phyloP scores from a whole-genome alignment of 805 yeast genomes.

The Debaryomyces maramus region DNA sequence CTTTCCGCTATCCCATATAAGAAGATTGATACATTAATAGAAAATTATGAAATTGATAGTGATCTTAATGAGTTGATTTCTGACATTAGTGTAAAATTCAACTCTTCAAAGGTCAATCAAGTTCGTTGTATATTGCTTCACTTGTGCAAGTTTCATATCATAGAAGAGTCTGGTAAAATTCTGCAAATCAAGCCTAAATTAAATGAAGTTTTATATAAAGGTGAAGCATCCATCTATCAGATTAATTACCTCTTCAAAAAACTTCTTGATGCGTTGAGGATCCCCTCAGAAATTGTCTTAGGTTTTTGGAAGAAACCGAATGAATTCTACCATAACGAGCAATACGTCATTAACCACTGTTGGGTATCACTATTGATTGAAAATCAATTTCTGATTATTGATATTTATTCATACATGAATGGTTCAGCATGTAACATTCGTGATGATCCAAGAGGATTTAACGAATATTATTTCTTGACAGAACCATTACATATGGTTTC shows the following conservation, averaged over 20 bases:
- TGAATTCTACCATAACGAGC: constrained; percentile 50
- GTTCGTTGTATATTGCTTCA: constrained; percentile 63
- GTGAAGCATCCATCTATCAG: constrained; percentile 66
- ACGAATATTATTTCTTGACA: constrained; percentile 72
- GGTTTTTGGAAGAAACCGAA: constrained; percentile 86
- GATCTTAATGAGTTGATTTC: constrained; percentile 44
- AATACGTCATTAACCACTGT: constrained; percentile 69
- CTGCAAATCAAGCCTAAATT: constrained; percentile 42
- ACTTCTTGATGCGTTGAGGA: constrained; percentile 66
- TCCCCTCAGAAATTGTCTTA: constrained; percentile 72
- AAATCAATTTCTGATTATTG: constrained; percentile 78
- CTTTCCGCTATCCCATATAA: constrained; percentile 17
- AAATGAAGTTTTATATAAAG: constrained; percentile 42
- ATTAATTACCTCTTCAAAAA: constrained; percentile 74
- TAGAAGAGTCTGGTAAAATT: constrained; percentile 38
- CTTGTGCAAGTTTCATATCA: constrained; percentile 61
- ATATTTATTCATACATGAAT: constrained; percentile 45
- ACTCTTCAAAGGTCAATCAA: constrained; percentile 45
- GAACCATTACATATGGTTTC: constrained; percentile 74
- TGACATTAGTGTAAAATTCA: constrained; percentile 41
- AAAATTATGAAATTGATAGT: constrained; percentile 23
- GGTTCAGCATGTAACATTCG: constrained; percentile 33
- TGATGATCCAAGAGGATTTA: constrained; percentile 21
- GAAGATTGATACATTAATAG: constrained; percentile 35
- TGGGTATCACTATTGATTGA: constrained; percentile 83